A percentile compares a stretch with the other conserved stretches of the same genome.
Evolutionary conservation across 805 yeast species (phyloP).

Genomic region (Candida orba): DNA sequence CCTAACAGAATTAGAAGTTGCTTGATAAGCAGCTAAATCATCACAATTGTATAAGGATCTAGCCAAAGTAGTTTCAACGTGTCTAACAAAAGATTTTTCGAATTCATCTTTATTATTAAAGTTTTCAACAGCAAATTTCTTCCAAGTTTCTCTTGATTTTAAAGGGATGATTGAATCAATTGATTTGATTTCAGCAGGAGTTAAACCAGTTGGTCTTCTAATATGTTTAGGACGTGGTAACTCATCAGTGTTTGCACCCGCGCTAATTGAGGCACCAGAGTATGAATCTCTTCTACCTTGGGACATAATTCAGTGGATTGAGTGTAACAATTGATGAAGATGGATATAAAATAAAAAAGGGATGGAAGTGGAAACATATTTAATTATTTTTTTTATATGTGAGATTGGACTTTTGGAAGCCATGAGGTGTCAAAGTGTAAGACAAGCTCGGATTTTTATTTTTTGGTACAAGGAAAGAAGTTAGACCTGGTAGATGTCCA

Average conservation of each 20-base stretch:
- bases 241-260: conserved; percentile 10
- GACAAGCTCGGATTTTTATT: too few species aligned
- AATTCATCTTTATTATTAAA: conserved; percentile 44
- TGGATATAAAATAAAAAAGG: too few species aligned
- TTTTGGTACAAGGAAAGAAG: too few species aligned
- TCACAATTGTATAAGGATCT: conserved; percentile 90
- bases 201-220: conserved; percentile 83
- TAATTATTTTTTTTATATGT: too few species aligned
- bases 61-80: conserved; percentile 89
- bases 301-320: conserved; percentile 4
- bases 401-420: not conserved
- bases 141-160: conserved; percentile 72
- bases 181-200: conserved; percentile 81
- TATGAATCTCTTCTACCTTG: conserved; percentile 10
- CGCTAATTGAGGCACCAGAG: conserved; percentile 3
- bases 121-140: conserved; percentile 52
- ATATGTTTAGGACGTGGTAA: conserved; percentile 39
- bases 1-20: conserved; percentile 70
- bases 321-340: not conserved
- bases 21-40: conserved; percentile 86
- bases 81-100: conserved; percentile 64
- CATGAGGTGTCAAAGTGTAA: conserved; percentile 1
- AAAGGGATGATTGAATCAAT: conserved; percentile 79
- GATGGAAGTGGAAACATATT: not conserved
- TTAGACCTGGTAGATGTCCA: too few species aligned